Evolutionary conservation across 345 rosid genomes (phyloP), one percentile per base, ranked within the genome.

Genomic region (Eucalyptus regnans): DNA sequence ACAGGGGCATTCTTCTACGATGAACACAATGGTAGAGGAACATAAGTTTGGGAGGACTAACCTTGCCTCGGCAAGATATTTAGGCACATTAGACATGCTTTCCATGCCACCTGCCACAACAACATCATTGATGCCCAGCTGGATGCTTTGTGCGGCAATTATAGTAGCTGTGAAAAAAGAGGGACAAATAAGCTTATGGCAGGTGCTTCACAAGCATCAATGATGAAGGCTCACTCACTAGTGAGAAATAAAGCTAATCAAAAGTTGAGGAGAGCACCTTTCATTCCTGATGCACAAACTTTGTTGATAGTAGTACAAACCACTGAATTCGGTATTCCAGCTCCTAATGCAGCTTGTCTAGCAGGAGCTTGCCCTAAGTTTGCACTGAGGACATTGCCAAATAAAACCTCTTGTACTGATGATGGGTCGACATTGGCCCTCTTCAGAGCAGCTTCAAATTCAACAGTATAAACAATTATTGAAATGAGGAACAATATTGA

Each of bases 331-430:
- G 99, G 93, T 89, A 98, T 95, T 71, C 99, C 99, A 33, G 99
- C 99, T 89, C 98, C 99, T 88, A 98, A 87, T 20, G 99, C 98
- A 87, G 99, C 99, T 92, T 98, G 99, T 91, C 98, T 95, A 90
- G 99, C 99, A 52, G 99, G 99, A 93, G 99, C 99, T 92, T 97
- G 98, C n/a, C 99, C 99, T 86, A 98, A 91, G 93, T 98, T 98
- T 49, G 99, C 99, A 68, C 97, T 95, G 49, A 97, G 97, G 89
- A 98, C 99, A 93, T 98, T 98, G 71, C 99, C 98, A 91, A 98
- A 96, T 88, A 94, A 88, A 88, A 98, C 98, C 93, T 98, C 99
- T 94, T 98, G 96, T 25, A 98, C 98, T 49, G 93, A 96, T 56
- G 97, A 92, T 62, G 99, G 96, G 92, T 97, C 97, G 81, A 97